Base-by-base conservation (phyloP, 176 grass and related monocot genomes). In the Metroxylon sagu region DNA sequence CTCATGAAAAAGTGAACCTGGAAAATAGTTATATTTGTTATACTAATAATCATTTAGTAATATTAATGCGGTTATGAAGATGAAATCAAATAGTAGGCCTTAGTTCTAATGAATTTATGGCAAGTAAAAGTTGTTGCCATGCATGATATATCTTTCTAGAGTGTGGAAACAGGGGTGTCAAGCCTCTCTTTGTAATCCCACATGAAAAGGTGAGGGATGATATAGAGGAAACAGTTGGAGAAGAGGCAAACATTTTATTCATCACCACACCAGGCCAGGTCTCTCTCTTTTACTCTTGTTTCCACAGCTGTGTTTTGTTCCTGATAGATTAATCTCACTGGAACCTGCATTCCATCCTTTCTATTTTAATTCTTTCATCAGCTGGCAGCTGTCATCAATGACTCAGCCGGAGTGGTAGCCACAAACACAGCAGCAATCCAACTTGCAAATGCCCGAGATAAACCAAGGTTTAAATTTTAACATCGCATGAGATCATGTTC, bases 151-250 rank as follows among this genome's bases (percentile, higher is more conserved):
- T 48, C 25, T 58, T 64, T 3, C 54, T 60, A 19, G 5, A 15
- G 6, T 48, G 25, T 51, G 49, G 50, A 62, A 63, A 55, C 72
- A 83, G 54, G 54, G 81, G 65, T 12, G 28, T 77, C 26, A 88
- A 77, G 81, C 92, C 81, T 60, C 76, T 97, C 56, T 90, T 97
- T 56, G 92, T 97, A 69, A 91, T 97, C 68, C 87, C 87, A 29
- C 84, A 97, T 75, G 84, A 97, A 78, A 97, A 72, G 74, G 83
- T 91, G 74, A 83, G 87, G 17, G 92, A 97, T 19, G 84, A 97
- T 18, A 23, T 97, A 27, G 66, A 85, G 73, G 92, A 91, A 49
- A 43, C 64, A 6, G 76, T 85, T 10, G 84, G 81, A 0, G 66
- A 97, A 21, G 81, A 89, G 16, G 52, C 87, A 23, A 60, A 19